These are phyloP conservation scores for Achlya hypogyna DNA, from an alignment of 352 stramenopile genomes.

Conservation along the genomic window DNA sequence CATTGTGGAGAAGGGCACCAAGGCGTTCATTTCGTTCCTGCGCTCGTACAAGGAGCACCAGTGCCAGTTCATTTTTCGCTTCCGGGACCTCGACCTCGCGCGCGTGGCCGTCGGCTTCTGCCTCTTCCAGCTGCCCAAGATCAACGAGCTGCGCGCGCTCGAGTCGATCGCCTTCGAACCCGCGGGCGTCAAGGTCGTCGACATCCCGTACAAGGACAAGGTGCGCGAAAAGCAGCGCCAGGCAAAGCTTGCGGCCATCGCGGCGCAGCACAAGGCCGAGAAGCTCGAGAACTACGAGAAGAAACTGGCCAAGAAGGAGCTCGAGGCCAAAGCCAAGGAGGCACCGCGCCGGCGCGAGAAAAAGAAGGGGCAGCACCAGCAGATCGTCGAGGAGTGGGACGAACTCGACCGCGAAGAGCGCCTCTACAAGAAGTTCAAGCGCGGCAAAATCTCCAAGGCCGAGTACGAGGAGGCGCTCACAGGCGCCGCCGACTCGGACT, in stretches of 20 bases:
- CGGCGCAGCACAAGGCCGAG: constrained; percentile 54
- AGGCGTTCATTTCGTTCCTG: constrained; percentile 98
- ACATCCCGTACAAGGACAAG: constrained; percentile 95
- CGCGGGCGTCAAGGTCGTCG: constrained; percentile 84
- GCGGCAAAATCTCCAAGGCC: constrained; percentile 95
- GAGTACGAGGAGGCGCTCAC: constrained; percentile 82
- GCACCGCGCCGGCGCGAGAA: constrained; percentile 81
- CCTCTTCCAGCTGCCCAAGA: constrained; percentile 74
- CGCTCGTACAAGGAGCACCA: constrained; percentile 98
- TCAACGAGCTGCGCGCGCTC: constrained; percentile 76
- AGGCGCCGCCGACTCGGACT: constrained; percentile 32
- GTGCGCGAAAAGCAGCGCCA: constrained; percentile 93
- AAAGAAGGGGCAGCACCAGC: constrained; percentile 93
- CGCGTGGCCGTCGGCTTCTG: constrained; percentile 82
- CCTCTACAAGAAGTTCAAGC: constrained; percentile 95
- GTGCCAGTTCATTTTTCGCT: constrained; percentile 98
- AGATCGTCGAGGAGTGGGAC: constrained; percentile 99
- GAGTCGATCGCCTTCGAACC: constrained; percentile 77
- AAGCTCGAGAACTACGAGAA: constrained; percentile 33
- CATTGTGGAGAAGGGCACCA: constrained; percentile 97
- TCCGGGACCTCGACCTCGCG: constrained; percentile 95
- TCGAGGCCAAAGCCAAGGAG: constrained; percentile 26
- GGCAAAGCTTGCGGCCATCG: constrained; percentile 85
- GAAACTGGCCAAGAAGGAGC: constrained; percentile 41
- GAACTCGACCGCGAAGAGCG: constrained; percentile 96